Percentiles rank a stretch among this genome's conserved stretches.
phyloP scores from a whole-genome alignment of 2,329 filamentous ascomycete species.

The Cercospora zeina region DNA sequence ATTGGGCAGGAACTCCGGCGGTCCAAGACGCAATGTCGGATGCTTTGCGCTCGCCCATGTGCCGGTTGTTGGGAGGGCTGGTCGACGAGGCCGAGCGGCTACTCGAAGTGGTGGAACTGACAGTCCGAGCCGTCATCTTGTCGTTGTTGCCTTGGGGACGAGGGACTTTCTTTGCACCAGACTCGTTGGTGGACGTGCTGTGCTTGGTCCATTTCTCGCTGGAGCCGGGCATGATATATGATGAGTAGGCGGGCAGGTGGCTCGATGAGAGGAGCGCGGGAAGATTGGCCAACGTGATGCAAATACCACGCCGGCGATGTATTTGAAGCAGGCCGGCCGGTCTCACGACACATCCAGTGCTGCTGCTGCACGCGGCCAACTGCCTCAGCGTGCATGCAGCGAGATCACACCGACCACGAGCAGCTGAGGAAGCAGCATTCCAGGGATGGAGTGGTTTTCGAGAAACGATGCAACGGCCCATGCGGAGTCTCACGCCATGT shows the following conservation, averaged over 20 bases:
- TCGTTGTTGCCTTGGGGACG: constrained; percentile 6
- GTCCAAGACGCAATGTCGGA: constrained; percentile 37
- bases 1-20: constrained; percentile 29
- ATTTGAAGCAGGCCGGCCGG: constrained; percentile 6
- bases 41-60: constrained; percentile 30
- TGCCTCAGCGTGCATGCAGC: not conserved
- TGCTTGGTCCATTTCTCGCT: constrained; percentile 13
- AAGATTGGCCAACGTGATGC: constrained; percentile 6
- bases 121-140: constrained; percentile 15
- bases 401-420: not conserved
- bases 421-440: not conserved
- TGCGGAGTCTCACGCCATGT: constrained; percentile 3
- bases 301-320: not conserved
- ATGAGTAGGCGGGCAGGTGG: not conserved
- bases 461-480: not conserved
- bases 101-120: constrained; percentile 20
- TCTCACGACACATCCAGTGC: constrained; percentile 10
- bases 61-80: constrained; percentile 24
- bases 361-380: not conserved
- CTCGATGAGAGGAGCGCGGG: not conserved
- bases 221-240: constrained; percentile 22
- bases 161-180: not conserved
- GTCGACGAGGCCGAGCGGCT: constrained; percentile 20
- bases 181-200: constrained; percentile 4
- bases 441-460: not conserved